These are phyloP conservation scores for Schrenkiella parvula DNA, from an alignment of 345 rosid genomes.

Conservation along the genomic window DNA sequence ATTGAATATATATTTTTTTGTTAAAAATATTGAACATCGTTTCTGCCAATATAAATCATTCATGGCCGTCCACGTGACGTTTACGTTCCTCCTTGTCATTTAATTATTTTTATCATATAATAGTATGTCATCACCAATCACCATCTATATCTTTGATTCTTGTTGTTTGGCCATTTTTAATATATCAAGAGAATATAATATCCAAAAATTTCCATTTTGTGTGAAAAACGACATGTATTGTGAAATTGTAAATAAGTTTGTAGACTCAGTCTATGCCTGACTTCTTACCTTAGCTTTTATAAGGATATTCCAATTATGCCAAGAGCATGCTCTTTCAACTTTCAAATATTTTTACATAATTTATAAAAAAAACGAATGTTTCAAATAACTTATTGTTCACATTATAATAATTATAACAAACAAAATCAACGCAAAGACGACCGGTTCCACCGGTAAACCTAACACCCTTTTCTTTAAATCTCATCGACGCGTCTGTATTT, in stretches of 20 bases:
- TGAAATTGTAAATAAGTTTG: not conserved
- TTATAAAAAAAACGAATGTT: not conserved
- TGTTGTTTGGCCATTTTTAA: not conserved
- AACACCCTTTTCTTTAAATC: conserved; percentile 20
- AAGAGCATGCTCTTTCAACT: conserved; percentile 9
- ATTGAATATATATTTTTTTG: not conserved
- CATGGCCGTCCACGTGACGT: conserved; percentile 12
- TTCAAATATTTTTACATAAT: conserved; percentile 14
- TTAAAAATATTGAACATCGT: not conserved
- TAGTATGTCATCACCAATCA: not conserved
- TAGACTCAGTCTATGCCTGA: not conserved
- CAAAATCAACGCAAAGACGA: conserved; percentile 16
- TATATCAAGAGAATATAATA: not conserved
- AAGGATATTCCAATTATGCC: not conserved
- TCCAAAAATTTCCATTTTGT: not conserved
- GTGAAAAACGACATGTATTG: not conserved
- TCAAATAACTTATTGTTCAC: conserved; percentile 9
- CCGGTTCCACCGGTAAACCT: conserved; percentile 30
- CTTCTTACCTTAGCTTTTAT: not conserved
- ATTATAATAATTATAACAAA: not conserved
- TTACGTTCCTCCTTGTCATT: not conserved
- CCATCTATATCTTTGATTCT: not conserved
- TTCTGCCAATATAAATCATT: not conserved
- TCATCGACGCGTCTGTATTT: conserved; percentile 6
- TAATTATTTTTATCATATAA: not conserved